Evolutionary conservation across 176 grass and related monocot species (phyloP), one percentile per base, ranked within the genome.

Genomic region (Carex parvula): DNA sequence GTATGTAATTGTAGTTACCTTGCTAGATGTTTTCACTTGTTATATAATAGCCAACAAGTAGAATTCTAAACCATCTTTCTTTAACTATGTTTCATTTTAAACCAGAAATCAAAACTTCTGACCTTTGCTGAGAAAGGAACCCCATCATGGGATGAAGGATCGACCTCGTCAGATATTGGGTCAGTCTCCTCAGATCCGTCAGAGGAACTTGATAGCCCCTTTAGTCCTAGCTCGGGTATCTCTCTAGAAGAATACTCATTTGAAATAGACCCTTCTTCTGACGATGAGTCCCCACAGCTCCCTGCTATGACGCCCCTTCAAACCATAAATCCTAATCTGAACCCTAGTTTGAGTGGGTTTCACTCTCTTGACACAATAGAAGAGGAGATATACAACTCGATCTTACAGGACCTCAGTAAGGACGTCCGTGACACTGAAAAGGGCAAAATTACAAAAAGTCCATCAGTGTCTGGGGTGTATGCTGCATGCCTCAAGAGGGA

Each of bases 71-170:
- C 37, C 14, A 30, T 13, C 26, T 39, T 80, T 65, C 32, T 29
- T 21, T 33, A 61, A 20, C 59, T 60, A 54, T 89, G 30, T 89
- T 72, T 83, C 84, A 64, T 84, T 53, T 82, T 82, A 79, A 84
- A 89, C 52, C 87, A 99, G 97, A 96, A 93, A 96, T 99, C 97
- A 54, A 84, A 90, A 55, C 91, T 99, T 87, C 76, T 92, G 71
- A 89, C 90, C 80, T 99, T 99, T 91, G 84, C 95, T 86, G 97
- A 99, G 70, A 94, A 87, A 92, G 93, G 91, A 62, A 89, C 92
- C 71, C 93, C 82, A 4, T 91, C 93, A 60, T 99, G 93, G 93
- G 97, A 99, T 73, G 81, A 87, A 81, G 65, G 39, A 35, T 62
- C 70, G 13, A 55, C 81, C 10, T 66, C 60, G 14, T 83, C 81